A percentile compares a stretch with the other conserved stretches of the same genome.
Conservation (phyloP, 164 flowering plant species). For the Macadamia integrifolia region DNA sequence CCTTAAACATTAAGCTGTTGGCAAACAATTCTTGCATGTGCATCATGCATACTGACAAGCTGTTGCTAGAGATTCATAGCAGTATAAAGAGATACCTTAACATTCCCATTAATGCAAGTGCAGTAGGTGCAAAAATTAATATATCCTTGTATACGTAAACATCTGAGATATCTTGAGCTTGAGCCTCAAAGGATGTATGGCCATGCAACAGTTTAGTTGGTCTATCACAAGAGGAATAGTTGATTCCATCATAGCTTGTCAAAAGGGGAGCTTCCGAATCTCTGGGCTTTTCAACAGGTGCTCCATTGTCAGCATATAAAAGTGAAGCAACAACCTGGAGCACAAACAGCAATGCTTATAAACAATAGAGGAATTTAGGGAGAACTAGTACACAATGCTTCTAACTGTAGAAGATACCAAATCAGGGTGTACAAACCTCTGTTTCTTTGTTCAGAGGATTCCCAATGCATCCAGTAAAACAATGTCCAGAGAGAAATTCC, state of each 20-base stretch:
- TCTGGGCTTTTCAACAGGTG: constrained; percentile 59
- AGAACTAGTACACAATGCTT: not conserved
- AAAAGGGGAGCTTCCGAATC: constrained; percentile 82
- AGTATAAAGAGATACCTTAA: not conserved
- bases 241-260: constrained; percentile 69
- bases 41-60: too few species aligned
- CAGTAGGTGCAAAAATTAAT: not conserved
- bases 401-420: not conserved
- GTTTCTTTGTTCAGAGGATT: constrained; percentile 48
- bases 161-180: constrained; percentile 92
- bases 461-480: constrained; percentile 54
- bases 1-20: too few species aligned
- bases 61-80: too few species aligned
- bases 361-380: not conserved
- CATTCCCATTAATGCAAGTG: too few species aligned
- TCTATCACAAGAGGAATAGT: constrained; percentile 57
- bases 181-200: constrained; percentile 52
- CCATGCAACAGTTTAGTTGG: constrained; percentile 66
- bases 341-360: constrained; percentile 1
- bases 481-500: constrained; percentile 67
- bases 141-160: not conserved
- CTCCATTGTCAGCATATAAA: constrained; percentile 60
- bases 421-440: constrained; percentile 45
- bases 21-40: too few species aligned
- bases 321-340: constrained; percentile 74